Conservation (phyloP, 768 basidiomycete genomes). For the Kondoa malvinella region DNA sequence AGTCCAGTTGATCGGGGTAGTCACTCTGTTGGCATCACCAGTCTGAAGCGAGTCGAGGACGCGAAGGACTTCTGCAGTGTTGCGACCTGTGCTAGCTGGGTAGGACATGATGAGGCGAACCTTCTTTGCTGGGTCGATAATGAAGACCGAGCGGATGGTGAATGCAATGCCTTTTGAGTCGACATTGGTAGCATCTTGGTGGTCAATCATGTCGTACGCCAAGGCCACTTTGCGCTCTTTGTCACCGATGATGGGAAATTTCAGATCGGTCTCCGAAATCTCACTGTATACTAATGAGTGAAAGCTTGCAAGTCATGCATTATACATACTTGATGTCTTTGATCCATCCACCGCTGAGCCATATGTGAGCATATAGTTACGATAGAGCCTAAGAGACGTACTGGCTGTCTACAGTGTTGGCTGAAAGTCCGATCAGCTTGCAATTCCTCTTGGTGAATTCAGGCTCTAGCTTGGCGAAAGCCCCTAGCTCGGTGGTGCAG, state of each 20-base stretch:
- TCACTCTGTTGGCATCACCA: conserved; percentile 38
- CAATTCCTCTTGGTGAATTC: conserved; percentile 79
- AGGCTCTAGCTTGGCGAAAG: conserved; percentile 66
- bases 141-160: conserved; percentile 92
- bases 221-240: conserved; percentile 62
- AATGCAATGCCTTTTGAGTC: conserved; percentile 53
- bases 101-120: background rate
- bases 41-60: conserved; percentile 86
- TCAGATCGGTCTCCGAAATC: conserved; percentile 51
- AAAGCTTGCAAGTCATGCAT: conserved; percentile 4
- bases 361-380: too few relatives aligned
- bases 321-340: conserved; percentile 59
- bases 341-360: conserved; percentile 35
- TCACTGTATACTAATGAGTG: conserved; percentile 39
- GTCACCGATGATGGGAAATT: conserved; percentile 96
- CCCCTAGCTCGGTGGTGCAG: conserved; percentile 93
- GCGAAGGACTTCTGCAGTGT: conserved; percentile 60
- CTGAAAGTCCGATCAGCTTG: conserved; percentile 58
- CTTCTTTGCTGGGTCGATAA: conserved; percentile 87
- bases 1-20: conserved; percentile 19
- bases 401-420: conserved; percentile 74
- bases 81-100: conserved; percentile 72
- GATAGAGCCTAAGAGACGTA: too few relatives aligned
- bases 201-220: conserved; percentile 48
- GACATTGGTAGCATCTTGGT: conserved; percentile 70